A percentile compares a stretch with the other conserved stretches of the same genome.
Evolutionary conservation across 1,284 basidiomycete genomes (phyloP).

Genomic region (Tilletia caries): DNA sequence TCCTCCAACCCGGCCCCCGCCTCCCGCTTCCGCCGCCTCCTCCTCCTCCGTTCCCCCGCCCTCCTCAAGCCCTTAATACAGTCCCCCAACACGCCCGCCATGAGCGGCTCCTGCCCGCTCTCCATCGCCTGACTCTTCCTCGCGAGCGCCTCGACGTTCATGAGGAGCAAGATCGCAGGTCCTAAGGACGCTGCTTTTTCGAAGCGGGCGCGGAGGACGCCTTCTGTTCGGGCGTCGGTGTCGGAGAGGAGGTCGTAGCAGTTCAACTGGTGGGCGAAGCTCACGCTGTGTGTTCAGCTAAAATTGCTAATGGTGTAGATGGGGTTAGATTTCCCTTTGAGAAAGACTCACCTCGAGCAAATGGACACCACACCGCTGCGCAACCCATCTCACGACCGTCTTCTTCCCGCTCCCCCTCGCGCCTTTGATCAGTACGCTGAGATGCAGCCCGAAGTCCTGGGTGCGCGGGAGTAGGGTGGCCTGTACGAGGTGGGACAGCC

Average conservation of each 20-base stretch:
- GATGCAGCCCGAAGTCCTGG: conserved; percentile 37
- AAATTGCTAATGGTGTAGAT: neutral
- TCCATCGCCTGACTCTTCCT: conserved; percentile 68
- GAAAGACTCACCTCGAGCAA: conserved; percentile 67
- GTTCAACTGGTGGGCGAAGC: conserved; percentile 64
- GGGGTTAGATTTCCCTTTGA: neutral
- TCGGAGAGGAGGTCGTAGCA: conserved; percentile 83
- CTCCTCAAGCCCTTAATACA: conserved; percentile 62
- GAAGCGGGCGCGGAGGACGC: conserved; percentile 69
- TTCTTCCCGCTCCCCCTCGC: conserved; percentile 72
- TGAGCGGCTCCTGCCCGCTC: conserved; percentile 68
- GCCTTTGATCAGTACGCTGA: conserved; percentile 68
- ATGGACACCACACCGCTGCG: conserved; percentile 69
- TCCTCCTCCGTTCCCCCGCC: conserved; percentile 30
- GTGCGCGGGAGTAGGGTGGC: conserved; percentile 42
- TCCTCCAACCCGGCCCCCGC: neutral
- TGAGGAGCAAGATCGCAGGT: conserved; percentile 79
- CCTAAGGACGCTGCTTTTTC: conserved; percentile 76
- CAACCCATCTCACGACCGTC: conserved; percentile 62
- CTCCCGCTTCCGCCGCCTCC: neutral
- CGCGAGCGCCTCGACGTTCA: conserved; percentile 78
- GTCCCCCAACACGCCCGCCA: conserved; percentile 66
- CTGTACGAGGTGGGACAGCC: conserved; percentile 32
- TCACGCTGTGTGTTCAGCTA: neutral
- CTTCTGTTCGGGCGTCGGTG: conserved; percentile 74